Evolutionary conservation across 177 flowering plant species (phyloP).

Genomic region (Tripterygium wilfordii): DNA sequence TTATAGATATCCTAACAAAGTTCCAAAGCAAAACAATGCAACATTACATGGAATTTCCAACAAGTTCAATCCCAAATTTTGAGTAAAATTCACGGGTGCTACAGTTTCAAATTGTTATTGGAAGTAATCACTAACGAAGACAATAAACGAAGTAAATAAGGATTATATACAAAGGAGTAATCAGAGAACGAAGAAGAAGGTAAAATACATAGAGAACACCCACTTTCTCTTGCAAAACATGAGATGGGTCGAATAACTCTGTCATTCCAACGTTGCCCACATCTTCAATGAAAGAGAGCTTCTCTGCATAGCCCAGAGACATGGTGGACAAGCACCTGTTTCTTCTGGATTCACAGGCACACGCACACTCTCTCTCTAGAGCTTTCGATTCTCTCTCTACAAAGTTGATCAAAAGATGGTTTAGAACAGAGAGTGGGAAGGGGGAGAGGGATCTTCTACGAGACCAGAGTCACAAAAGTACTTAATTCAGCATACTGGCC

Average conservation of each 20-base stretch:
- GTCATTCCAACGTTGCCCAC: constrained; percentile 95
- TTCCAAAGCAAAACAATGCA: background rate
- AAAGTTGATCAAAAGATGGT: constrained; percentile 10
- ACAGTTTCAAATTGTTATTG: background rate
- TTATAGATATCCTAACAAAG: background rate
- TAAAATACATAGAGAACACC: constrained; percentile 2
- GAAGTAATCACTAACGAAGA: background rate
- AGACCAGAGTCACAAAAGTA: too few species aligned
- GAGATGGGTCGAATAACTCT: constrained; percentile 72
- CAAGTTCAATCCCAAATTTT: constrained; percentile 2
- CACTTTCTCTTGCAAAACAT: constrained; percentile 67
- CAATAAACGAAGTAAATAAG: background rate
- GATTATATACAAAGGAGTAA: background rate
- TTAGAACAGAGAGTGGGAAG: too few species aligned
- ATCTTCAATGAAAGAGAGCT: constrained; percentile 91
- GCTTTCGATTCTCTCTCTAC: constrained; percentile 17
- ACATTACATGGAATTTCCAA: background rate
- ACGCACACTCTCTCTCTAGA: too few species aligned
- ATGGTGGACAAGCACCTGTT: too few species aligned
- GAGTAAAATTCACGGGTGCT: constrained; percentile 2
- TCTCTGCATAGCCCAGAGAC: constrained; percentile 98
- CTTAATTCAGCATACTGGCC: too few species aligned
- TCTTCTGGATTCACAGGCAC: too few species aligned
- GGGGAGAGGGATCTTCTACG: constrained; percentile 4
- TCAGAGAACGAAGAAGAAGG: background rate